Conservation (phyloP, 495 filamentous ascomycete genomes). For the Evernia prunastri region DNA sequence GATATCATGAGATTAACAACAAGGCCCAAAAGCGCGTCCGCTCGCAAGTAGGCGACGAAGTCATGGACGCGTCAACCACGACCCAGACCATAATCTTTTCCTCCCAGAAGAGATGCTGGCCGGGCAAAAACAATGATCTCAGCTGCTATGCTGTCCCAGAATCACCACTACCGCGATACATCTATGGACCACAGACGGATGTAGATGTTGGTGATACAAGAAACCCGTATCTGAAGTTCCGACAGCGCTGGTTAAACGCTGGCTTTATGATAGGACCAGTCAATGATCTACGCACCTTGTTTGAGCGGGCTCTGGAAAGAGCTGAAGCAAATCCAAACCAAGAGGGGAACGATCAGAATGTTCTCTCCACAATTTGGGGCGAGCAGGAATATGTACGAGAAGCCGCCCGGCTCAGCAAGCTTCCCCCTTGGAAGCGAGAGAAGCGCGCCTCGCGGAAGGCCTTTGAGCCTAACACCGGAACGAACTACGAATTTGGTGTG, state of each 20-base stretch:
- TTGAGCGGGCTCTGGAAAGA: slow-evolving; percentile 9
- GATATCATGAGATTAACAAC: slow-evolving; percentile 14
- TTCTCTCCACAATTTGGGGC: slow-evolving; percentile 9
- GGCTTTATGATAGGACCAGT: slow-evolving; percentile 17
- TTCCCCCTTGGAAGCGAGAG: neutral
- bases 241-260: slow-evolving; percentile 14
- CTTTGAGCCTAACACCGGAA: slow-evolving; percentile 1
- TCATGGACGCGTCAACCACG: neutral
- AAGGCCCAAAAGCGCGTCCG: slow-evolving; percentile 9
- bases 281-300: slow-evolving; percentile 8
- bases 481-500: slow-evolving; percentile 17
- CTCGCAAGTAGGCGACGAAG: neutral
- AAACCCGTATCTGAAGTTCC: slow-evolving; percentile 10
- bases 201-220: slow-evolving; percentile 9
- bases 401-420: neutral
- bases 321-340: slow-evolving; percentile 4
- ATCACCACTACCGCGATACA: slow-evolving; percentile 10
- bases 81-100: slow-evolving; percentile 14
- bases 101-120: slow-evolving; percentile 20
- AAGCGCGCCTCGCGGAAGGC: neutral
- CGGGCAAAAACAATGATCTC: slow-evolving; percentile 7
- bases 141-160: slow-evolving; percentile 15
- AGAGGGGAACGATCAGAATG: slow-evolving; percentile 12
- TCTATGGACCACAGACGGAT: slow-evolving; percentile 18
- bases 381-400: slow-evolving; percentile 17